These are phyloP conservation scores for Gaeumannomyces sp. DNA, from an alignment of 2,329 filamentous ascomycete genomes.

Conservation along the genomic window DNA sequence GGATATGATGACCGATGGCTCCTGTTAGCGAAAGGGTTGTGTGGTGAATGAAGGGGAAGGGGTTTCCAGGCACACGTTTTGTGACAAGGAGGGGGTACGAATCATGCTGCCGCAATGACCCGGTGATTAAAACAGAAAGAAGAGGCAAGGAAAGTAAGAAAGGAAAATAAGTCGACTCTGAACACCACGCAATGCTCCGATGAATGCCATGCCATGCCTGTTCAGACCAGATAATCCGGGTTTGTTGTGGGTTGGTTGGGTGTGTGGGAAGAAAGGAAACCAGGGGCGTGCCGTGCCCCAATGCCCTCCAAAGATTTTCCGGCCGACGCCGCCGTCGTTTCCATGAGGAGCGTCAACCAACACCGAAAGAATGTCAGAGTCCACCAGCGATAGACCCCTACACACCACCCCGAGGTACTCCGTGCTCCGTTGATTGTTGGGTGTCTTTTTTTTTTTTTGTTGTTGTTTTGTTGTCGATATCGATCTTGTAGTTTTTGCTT, in stretches of 20 bases:
- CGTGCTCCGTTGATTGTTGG: not conserved
- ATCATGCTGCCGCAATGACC: not conserved
- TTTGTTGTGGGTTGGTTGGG: not conserved
- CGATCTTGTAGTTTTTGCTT: not conserved
- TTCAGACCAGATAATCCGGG: not conserved
- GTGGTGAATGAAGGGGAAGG: not conserved
- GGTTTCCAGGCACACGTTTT: not conserved
- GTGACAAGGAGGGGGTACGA: not conserved
- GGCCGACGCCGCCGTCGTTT: not conserved
- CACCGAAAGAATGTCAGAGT: not conserved
- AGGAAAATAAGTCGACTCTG: not conserved
- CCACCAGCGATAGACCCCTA: not conserved
- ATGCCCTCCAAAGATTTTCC: not conserved
- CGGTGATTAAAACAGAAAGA: not conserved
- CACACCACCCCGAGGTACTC: not conserved
- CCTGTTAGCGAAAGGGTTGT: not conserved
- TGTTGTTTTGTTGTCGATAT: not conserved
- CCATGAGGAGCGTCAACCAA: not conserved
- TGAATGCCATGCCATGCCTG: not conserved
- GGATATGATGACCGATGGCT: not conserved
- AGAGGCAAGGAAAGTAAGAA: not conserved
- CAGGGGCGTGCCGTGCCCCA: not conserved
- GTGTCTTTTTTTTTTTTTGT: not conserved
- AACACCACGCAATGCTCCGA: slow-evolving; percentile 1
- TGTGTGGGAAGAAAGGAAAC: not conserved